phyloP scores from a whole-genome alignment of 371 early-diverging fungal species.

The Saksenaea vasiformis region DNA sequence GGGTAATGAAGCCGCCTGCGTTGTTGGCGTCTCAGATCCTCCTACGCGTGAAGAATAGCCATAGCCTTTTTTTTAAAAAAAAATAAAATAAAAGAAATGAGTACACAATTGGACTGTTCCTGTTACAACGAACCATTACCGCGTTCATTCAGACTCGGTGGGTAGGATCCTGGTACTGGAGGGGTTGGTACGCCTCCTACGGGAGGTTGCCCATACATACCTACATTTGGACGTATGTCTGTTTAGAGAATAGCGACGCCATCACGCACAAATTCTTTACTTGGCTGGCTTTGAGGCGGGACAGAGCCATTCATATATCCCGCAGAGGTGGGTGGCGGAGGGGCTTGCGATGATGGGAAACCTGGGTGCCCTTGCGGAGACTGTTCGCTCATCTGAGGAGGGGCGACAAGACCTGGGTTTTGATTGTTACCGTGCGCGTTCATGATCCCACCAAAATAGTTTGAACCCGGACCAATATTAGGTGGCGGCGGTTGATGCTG shows the following conservation, averaged over 20 bases:
- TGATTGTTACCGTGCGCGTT: constrained; percentile 19
- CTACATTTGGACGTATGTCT: background rate
- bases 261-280: background rate
- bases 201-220: background rate
- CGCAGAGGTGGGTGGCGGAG: constrained; percentile 3
- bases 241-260: background rate
- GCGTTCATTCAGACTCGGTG: background rate
- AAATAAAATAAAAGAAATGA: background rate
- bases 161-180: background rate
- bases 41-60: constrained; percentile 14
- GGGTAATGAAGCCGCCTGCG: constrained; percentile 9
- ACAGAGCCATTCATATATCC: constrained; percentile 15
- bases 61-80: constrained; percentile 8
- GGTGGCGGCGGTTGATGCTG: constrained; percentile 29
- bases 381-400: background rate
- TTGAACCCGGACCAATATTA: constrained; percentile 29
- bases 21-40: constrained; percentile 13
- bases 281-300: background rate
- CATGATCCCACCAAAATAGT: constrained; percentile 29
- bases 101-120: too few relatives aligned
- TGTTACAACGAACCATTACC: background rate
- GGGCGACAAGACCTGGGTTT: constrained; percentile 10
- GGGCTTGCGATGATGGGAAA: constrained; percentile 7
- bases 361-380: background rate
- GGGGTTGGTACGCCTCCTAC: background rate